Evolutionary conservation across 2,329 filamentous ascomycete species (phyloP).

Genomic region (Microdochium bolleyi): DNA sequence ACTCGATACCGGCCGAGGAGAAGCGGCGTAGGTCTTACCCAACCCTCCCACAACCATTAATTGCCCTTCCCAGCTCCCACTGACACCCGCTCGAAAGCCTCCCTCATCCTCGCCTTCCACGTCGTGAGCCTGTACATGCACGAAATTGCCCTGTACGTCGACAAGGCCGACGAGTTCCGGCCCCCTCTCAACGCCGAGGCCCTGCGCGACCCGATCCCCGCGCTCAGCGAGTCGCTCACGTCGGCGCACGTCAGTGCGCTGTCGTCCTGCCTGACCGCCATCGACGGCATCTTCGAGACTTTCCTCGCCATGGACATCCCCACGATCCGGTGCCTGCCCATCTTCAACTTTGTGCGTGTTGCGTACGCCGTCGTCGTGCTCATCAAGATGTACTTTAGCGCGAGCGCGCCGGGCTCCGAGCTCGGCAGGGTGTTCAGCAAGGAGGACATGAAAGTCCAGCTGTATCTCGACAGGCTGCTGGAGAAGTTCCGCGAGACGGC

Average conservation of each 20-base stretch:
- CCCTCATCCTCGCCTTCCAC: slow-evolving; percentile 55
- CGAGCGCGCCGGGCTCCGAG: slow-evolving; percentile 54
- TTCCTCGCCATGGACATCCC: slow-evolving; percentile 54
- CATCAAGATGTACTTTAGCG: slow-evolving; percentile 66
- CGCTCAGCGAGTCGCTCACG: slow-evolving; percentile 30
- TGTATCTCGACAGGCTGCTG: slow-evolving; percentile 63
- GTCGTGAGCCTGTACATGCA: slow-evolving; percentile 67
- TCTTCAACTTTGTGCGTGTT: slow-evolving; percentile 64
- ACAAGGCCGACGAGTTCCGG: slow-evolving; percentile 47
- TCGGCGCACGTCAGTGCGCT: slow-evolving; percentile 59
- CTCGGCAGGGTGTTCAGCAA: slow-evolving; percentile 63
- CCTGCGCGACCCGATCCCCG: slow-evolving; percentile 32
- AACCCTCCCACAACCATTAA: slow-evolving; percentile 5
- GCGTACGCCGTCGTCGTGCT: slow-evolving; percentile 65
- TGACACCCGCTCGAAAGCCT: slow-evolving; percentile 30
- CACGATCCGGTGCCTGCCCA: slow-evolving; percentile 56
- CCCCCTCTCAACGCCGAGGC: slow-evolving; percentile 37
- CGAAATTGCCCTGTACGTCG: slow-evolving; percentile 63
- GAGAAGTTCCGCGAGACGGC: slow-evolving; percentile 59
- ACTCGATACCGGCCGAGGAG: slow-evolving; percentile 41
- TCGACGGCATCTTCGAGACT: slow-evolving; percentile 57
- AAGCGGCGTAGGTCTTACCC: slow-evolving; percentile 43
- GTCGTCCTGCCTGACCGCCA: slow-evolving; percentile 57
- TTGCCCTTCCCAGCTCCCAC: slow-evolving; percentile 2
- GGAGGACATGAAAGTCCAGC: slow-evolving; percentile 55